Evolutionary conservation across 495 filamentous ascomycete species (phyloP), one percentile per base, ranked within the genome.

Genomic region (Aspergillus hancockii): DNA sequence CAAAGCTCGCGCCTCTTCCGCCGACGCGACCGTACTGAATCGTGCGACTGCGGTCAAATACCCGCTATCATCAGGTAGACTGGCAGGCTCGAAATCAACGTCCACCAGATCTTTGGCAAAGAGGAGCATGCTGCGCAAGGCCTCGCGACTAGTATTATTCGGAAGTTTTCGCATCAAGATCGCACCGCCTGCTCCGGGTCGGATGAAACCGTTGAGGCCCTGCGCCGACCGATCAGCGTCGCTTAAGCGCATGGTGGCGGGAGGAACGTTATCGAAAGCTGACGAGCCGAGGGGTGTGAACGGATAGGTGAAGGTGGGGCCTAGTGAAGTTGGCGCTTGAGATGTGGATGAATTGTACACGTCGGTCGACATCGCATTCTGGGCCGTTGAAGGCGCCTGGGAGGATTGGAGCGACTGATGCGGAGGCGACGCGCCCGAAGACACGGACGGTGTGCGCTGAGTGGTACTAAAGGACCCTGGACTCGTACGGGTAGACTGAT

Each of bases 21-120:
- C 92, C 56, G 88, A 90, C 19, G 79, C 78, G 58, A 85, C 65
- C 28, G 85, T 83, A 60, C 83, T 82, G 75, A 97, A 96, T 58
- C 81, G 85, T 57, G 92, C 85, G 51, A 95, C 76, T 49, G 91
- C 92, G 40, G 86, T 86, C 32, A 85, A 74, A 68, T 87, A 92
- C 19, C 86, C 86, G n/a, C 77, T 72, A 65, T 95, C 91, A 57
- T 89, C 84, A 7, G 86, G 81, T 52, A 81, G 75, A 7, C 90
- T 88, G 40, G 79, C 60, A 8, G 83, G 77, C 13, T 93, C 74
- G 61, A 95, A 83, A 58, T 93, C 88, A 52, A 86, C 83, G 62
- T 88, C 83, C 52, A 91, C 74, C 32, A 95, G 80, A 53, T 93
- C 91, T 66, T 94, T 90, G 25, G 91, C 90, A 69, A 92, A 95